phyloP scores from a whole-genome alignment of 1,284 basidiomycete genomes.

The Bjerkandera adusta region DNA sequence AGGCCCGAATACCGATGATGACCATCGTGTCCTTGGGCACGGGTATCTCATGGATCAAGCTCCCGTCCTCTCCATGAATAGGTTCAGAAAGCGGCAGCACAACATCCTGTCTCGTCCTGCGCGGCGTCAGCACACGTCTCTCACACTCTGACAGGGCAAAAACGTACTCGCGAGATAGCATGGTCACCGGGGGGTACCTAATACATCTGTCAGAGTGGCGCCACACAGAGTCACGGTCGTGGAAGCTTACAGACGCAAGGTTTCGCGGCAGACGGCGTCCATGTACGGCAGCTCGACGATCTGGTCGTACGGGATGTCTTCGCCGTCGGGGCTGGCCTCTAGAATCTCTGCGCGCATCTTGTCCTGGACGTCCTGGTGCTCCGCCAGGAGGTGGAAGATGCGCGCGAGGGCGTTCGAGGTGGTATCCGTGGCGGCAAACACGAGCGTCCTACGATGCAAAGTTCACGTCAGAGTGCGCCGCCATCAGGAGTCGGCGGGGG shows the following conservation, averaged over 20 bases:
- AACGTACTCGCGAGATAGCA: conserved; percentile 10
- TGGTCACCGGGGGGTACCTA: conserved; percentile 13
- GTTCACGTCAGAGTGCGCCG: not conserved
- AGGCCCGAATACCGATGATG: conserved; percentile 36
- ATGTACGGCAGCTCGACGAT: conserved; percentile 23
- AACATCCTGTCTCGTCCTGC: conserved; percentile 40
- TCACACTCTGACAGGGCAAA: not conserved
- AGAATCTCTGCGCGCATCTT: conserved; percentile 21
- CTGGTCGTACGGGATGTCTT: conserved; percentile 18
- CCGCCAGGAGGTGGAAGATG: conserved; percentile 18
- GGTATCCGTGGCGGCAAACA: conserved; percentile 23
- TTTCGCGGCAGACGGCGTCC: conserved; percentile 25
- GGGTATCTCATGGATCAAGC: conserved; percentile 35
- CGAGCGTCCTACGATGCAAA: conserved; percentile 11
- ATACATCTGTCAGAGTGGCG: too few species aligned
- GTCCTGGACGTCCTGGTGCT: conserved; percentile 22
- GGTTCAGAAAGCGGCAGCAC: conserved; percentile 48
- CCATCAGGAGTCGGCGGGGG: not conserved
- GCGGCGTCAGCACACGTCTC: not conserved
- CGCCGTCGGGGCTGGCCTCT: conserved; percentile 10
- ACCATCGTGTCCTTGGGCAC: conserved; percentile 46
- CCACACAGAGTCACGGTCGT: not conserved
- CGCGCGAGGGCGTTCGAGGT: conserved; percentile 22
- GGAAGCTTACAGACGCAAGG: conserved; percentile 21
- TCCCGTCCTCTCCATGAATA: conserved; percentile 36